Percentiles rank a stretch among this genome's conserved stretches.
Conservation (phyloP, 2,329 filamentous ascomycete genomes). For the Beauveria caledonica region DNA sequence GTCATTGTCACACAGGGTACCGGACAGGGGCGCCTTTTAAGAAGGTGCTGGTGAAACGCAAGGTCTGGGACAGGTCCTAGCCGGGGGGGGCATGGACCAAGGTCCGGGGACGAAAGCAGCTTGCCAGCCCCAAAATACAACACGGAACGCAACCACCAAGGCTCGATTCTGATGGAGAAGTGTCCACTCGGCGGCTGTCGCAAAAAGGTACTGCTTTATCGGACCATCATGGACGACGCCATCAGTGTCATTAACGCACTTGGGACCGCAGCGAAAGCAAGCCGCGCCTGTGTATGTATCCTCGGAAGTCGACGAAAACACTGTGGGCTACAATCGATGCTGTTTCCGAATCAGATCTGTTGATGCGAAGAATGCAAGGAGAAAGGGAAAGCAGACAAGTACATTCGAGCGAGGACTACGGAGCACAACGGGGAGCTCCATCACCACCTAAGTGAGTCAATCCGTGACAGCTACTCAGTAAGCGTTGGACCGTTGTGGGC, state of each 20-base stretch:
- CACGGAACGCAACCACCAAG: not conserved
- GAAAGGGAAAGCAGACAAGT: not conserved
- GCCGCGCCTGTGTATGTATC: not conserved
- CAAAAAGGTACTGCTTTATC: not conserved
- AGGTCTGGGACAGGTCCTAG: not conserved
- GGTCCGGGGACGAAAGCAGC: not conserved
- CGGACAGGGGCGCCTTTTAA: constrained; percentile 5
- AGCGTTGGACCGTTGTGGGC: not conserved
- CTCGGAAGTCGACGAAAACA: not conserved
- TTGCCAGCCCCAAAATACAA: not conserved
- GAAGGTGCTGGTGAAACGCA: constrained; percentile 2
- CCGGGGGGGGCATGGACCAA: not conserved
- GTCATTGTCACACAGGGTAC: not conserved
- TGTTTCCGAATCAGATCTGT: not conserved
- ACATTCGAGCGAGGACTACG: not conserved
- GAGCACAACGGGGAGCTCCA: not conserved
- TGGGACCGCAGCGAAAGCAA: not conserved
- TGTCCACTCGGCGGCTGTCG: not conserved
- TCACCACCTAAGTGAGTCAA: not conserved
- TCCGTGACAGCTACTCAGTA: not conserved
- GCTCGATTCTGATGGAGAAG: constrained; percentile 1
- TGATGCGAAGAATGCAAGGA: not conserved
- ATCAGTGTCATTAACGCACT: not conserved
- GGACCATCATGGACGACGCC: not conserved
- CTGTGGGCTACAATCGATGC: not conserved